Conservation (phyloP, 2,329 filamentous ascomycete species). For the Fusarium brachygibbosum region DNA sequence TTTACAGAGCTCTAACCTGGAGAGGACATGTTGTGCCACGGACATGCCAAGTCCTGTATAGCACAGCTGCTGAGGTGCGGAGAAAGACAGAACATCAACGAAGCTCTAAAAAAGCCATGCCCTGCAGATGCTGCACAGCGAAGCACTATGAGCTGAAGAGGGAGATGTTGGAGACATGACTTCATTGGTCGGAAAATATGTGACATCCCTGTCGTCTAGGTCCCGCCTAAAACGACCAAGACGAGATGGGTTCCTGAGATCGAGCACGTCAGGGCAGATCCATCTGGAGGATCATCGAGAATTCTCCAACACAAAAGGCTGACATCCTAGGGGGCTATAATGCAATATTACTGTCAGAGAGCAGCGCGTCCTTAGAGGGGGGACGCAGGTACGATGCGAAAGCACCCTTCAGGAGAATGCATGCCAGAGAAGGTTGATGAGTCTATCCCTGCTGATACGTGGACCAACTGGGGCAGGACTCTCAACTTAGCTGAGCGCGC, state of each 20-base stretch:
- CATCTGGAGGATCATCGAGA: constrained; percentile 21
- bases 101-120: constrained; percentile 12
- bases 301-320: neutral
- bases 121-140: constrained; percentile 5
- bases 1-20: neutral
- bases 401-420: constrained; percentile 12
- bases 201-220: constrained; percentile 13
- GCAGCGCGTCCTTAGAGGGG: neutral
- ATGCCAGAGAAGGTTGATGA: constrained; percentile 16
- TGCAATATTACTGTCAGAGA: neutral
- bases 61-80: constrained; percentile 6
- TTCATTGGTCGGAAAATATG: constrained; percentile 25
- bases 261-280: constrained; percentile 21
- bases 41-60: neutral
- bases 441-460: constrained; percentile 3
- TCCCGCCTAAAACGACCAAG: constrained; percentile 6
- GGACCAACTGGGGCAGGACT: neutral
- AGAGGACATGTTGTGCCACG: neutral
- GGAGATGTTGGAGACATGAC: neutral
- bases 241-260: constrained; percentile 18
- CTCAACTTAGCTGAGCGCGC: neutral
- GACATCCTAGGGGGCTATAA: neutral
- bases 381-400: constrained; percentile 14
- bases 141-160: neutral
- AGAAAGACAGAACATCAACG: constrained; percentile 1